These are phyloP conservation scores for Picochlorum sp. DNA, from an alignment of 139 green algal genomes.

Conservation along the genomic window DNA sequence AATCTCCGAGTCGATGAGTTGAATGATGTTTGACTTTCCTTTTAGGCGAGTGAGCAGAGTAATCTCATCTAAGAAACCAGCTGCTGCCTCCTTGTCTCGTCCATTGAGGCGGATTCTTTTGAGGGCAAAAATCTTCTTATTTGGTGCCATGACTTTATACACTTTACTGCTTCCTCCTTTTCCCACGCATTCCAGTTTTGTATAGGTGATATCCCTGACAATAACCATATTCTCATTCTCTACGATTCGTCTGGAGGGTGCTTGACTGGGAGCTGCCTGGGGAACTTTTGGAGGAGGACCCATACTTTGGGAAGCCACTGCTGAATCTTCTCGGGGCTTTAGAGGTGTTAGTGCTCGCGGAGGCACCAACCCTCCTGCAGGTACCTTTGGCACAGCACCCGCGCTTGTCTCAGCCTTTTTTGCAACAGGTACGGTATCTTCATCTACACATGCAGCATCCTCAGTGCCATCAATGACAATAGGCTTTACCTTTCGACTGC, in stretches of 20 bases:
- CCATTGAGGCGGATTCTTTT: constrained; percentile 86
- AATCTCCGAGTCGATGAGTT: constrained; percentile 80
- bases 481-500: background rate
- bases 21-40: constrained; percentile 87
- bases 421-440: background rate
- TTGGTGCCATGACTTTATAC: constrained; percentile 77
- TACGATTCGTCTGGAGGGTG: constrained; percentile 21
- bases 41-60: constrained; percentile 70
- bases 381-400: background rate
- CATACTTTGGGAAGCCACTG: background rate
- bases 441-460: background rate
- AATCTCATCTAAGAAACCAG: constrained; percentile 94
- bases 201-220: constrained; percentile 72
- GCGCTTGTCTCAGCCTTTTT: background rate
- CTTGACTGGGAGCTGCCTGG: background rate
- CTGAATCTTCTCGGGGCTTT: background rate
- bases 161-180: constrained; percentile 86
- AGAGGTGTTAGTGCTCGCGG: background rate
- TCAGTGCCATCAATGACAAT: background rate
- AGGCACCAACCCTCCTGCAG: background rate
- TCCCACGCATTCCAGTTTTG: constrained; percentile 89
- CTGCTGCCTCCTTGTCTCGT: constrained; percentile 55
- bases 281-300: background rate
- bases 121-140: constrained; percentile 86
- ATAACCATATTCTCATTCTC: constrained; percentile 76